These are phyloP conservation scores for Elongisporangium senticosum DNA, from an alignment of 352 stramenopile species.

Conservation along the genomic window DNA sequence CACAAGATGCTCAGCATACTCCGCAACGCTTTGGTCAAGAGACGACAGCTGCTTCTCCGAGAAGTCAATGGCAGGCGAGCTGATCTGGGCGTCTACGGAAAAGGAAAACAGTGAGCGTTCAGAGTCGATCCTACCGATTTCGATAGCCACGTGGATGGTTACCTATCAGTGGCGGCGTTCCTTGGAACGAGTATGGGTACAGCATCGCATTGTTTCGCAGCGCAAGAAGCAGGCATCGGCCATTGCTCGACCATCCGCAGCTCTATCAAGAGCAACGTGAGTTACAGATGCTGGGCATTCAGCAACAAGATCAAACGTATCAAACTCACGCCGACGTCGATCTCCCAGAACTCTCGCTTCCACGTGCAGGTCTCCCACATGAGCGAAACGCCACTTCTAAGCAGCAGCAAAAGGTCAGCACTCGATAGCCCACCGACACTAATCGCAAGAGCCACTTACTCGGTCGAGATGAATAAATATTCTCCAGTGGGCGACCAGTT, in stretches of 20 bases:
- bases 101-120: not conserved
- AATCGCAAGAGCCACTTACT: constrained; percentile 26
- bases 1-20: constrained; percentile 22
- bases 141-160: constrained; percentile 1
- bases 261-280: constrained; percentile 19
- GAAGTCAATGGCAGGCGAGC: constrained; percentile 62
- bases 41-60: constrained; percentile 54
- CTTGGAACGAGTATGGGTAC: constrained; percentile 70
- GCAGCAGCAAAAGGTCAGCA: not conserved
- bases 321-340: constrained; percentile 42
- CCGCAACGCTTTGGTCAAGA: constrained; percentile 50
- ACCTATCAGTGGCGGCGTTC: constrained; percentile 56
- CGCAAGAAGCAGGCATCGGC: constrained; percentile 58
- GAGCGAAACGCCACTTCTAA: constrained; percentile 47
- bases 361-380: constrained; percentile 81
- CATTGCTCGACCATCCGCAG: constrained; percentile 71
- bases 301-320: not conserved
- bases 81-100: constrained; percentile 61
- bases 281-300: not conserved
- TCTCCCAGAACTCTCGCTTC: constrained; percentile 75
- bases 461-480: constrained; percentile 71
- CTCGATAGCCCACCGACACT: not conserved
- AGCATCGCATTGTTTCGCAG: constrained; percentile 48
- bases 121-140: not conserved
- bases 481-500: constrained; percentile 80